These are phyloP conservation scores for carrot (Daucus carota) DNA, from an alignment of 129 eudicot species.

Conservation along the genomic window DH1_v3.0 NC_030382.2:43771501-43772000, in stretches of 20 bases:
- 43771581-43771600: conserved; percentile 85
- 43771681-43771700: conserved; percentile 91
- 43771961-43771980: conserved; percentile 5
- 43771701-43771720: conserved; percentile 92
- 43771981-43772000: conserved; percentile 24
- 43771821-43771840: conserved; percentile 43
- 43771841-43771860: conserved; percentile 50
- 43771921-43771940: conserved; percentile 14
- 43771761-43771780: conserved; percentile 87
- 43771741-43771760: conserved; percentile 72
- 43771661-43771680: conserved; percentile 79
- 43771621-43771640: conserved; percentile 44
- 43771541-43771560: background rate
- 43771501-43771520: background rate
- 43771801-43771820: conserved; percentile 66
- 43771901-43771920: conserved; percentile 50
- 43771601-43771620: conserved; percentile 37
- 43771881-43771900: conserved; percentile 97
- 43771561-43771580: conserved; percentile 61
- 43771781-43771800: conserved; percentile 93
- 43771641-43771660: conserved; percentile 68
- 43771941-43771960: conserved; percentile 13
- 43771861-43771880: conserved; percentile 87
- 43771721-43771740: conserved; percentile 85
- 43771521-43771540: background rate